Evolutionary conservation across 257 asterid species (phyloP).

Genomic region (Salvia miltiorrhiza): DNA sequence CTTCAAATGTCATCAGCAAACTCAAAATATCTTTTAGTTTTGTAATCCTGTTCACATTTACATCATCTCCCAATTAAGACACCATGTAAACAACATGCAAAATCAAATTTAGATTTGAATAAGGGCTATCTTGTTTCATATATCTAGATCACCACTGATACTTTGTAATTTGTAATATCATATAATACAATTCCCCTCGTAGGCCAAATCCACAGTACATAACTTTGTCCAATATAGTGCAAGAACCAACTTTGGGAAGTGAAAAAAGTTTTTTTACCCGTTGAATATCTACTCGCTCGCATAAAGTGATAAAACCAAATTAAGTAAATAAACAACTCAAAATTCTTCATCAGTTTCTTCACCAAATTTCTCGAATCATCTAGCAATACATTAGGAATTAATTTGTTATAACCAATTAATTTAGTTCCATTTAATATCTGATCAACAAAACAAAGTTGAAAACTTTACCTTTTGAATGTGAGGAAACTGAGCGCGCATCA

Average conservation of each 20-base stretch:
- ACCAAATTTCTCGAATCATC: background rate
- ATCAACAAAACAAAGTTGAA: background rate
- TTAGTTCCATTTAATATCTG: background rate
- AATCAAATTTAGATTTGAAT: no score
- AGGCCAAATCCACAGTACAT: no score
- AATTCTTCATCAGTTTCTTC: background rate
- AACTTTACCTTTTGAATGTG: constrained; percentile 51
- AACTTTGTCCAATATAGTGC: no score
- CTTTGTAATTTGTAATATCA: background rate
- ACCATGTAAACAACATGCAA: no score
- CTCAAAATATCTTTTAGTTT: no score
- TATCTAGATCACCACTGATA: background rate
- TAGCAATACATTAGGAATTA: background rate
- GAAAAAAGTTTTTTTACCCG: background rate
- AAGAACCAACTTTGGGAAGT: no score
- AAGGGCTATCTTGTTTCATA: background rate
- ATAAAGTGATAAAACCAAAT: background rate
- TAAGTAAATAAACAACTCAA: background rate
- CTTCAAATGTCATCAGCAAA: no score
- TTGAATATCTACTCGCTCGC: no score
- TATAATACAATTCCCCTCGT: background rate
- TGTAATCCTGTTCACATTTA: no score
- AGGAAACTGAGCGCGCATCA: constrained; percentile 96
- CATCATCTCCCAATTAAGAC: no score
- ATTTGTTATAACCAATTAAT: background rate